Evolutionary conservation across 257 asterid species (phyloP).

Genomic region (Plectranthus barbatus): DNA sequence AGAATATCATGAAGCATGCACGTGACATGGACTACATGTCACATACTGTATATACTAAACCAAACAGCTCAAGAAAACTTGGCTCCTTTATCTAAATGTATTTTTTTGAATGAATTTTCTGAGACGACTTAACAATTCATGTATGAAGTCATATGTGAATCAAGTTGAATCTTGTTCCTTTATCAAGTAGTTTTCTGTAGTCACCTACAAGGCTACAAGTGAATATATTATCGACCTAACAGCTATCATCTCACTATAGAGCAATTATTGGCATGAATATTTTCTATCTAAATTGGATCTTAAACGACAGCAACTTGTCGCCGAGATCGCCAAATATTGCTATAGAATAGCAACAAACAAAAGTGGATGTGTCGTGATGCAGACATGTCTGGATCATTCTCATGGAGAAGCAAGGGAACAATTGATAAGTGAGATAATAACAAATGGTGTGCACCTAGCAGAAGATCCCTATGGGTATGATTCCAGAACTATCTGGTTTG

Average conservation of each 20-base stretch:
- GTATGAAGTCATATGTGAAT: background rate
- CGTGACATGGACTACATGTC: background rate
- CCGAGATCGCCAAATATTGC: slow-evolving; percentile 39
- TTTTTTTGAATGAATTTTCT: background rate
- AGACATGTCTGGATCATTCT: slow-evolving; percentile 45
- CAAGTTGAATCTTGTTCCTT: background rate
- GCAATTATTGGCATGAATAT: background rate
- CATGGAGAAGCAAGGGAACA: slow-evolving; percentile 39
- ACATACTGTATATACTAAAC: background rate
- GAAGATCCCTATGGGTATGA: slow-evolving; percentile 72
- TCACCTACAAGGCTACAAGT: background rate
- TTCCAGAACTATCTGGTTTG: background rate
- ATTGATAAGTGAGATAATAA: slow-evolving; percentile 37
- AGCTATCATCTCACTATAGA: background rate
- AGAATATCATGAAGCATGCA: background rate
- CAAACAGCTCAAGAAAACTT: background rate
- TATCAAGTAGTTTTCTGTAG: too few relatives aligned
- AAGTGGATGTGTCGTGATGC: slow-evolving; percentile 75
- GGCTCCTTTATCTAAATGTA: background rate
- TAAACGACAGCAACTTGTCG: slow-evolving; percentile 41
- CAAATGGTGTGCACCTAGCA: slow-evolving; percentile 41
- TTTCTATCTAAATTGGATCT: slow-evolving; percentile 16
- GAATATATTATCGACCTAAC: background rate
- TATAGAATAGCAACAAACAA: slow-evolving; percentile 49
- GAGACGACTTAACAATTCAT: too few relatives aligned